These are phyloP conservation scores for Amyloporia xantha DNA, from an alignment of 768 basidiomycete species.

Conservation along the genomic window DNA sequence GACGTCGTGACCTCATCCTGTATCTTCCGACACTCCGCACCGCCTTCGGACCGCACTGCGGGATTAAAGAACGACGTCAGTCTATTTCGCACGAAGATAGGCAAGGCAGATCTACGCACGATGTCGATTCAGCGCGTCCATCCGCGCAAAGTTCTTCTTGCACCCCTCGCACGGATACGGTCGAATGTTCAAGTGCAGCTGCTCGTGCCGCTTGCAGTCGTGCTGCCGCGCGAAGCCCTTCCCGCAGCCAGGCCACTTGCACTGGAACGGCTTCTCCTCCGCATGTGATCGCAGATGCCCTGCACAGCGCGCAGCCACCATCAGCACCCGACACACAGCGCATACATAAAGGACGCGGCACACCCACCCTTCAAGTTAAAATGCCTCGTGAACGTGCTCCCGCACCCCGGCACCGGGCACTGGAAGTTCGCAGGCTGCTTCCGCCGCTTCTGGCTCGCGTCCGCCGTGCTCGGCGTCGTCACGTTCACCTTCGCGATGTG, in stretches of 20 bases:
- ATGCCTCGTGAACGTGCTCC: slow-evolving; percentile 93
- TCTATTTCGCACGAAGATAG: not conserved
- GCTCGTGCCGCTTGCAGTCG: slow-evolving; percentile 95
- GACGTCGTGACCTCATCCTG: slow-evolving; percentile 24
- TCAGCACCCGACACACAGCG: slow-evolving; percentile 6
- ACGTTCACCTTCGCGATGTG: slow-evolving; percentile 63
- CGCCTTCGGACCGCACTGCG: slow-evolving; percentile 74
- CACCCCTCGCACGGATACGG: slow-evolving; percentile 94
- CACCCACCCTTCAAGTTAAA: slow-evolving; percentile 84
- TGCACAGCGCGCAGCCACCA: slow-evolving; percentile 22
- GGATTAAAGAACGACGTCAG: not conserved
- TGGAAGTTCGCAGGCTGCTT: slow-evolving; percentile 86
- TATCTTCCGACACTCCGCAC: slow-evolving; percentile 61
- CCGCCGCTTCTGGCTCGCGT: slow-evolving; percentile 77
- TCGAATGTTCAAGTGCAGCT: slow-evolving; percentile 86
- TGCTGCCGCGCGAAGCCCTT: slow-evolving; percentile 94
- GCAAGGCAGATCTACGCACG: slow-evolving; percentile 43
- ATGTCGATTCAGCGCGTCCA: slow-evolving; percentile 94
- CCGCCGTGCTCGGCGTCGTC: slow-evolving; percentile 83
- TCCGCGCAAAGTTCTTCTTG: slow-evolving; percentile 85
- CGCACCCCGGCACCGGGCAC: slow-evolving; percentile 93
- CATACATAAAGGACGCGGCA: slow-evolving; percentile 7
- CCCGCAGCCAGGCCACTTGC: slow-evolving; percentile 90
- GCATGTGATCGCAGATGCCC: slow-evolving; percentile 94
- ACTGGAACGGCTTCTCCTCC: slow-evolving; percentile 92